Evolutionary conservation across 345 rosid genomes (phyloP).

Genomic region (Crucihimalaya himalaica): DNA sequence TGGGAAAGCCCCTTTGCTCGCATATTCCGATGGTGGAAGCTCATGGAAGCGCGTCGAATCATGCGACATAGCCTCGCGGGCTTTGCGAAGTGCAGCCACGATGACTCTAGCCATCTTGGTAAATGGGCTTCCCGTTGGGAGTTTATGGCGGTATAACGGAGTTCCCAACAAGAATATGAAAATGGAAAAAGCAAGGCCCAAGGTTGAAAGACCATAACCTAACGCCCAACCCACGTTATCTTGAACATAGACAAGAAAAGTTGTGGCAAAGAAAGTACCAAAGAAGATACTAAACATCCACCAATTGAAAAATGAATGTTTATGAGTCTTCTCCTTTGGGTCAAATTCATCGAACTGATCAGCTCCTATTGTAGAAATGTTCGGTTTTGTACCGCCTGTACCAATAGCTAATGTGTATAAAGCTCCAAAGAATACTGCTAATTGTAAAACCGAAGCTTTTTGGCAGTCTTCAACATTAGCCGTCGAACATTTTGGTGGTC

Average conservation of each 20-base stretch:
- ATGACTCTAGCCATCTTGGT: slow-evolving; percentile 70
- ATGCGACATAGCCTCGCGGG: slow-evolving; percentile 46
- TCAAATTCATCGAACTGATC: slow-evolving; percentile 91
- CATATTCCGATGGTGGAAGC: slow-evolving; percentile 54
- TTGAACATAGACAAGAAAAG: slow-evolving; percentile 75
- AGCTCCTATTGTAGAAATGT: slow-evolving; percentile 85
- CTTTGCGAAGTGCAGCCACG: slow-evolving; percentile 63
- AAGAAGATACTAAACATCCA: slow-evolving; percentile 93
- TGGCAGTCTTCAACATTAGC: slow-evolving; percentile 46
- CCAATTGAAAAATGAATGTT: slow-evolving; percentile 96
- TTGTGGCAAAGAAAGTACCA: slow-evolving; percentile 82
- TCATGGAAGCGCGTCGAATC: slow-evolving; percentile 57
- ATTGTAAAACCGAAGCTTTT: slow-evolving; percentile 59
- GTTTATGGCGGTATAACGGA: slow-evolving; percentile 63
- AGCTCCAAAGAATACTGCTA: slow-evolving; percentile 68
- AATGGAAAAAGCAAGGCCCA: slow-evolving; percentile 61
- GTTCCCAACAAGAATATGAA: slow-evolving; percentile 65
- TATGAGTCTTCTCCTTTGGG: slow-evolving; percentile 63
- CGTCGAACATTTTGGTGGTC: slow-evolving; percentile 58
- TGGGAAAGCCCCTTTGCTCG: slow-evolving; percentile 48
- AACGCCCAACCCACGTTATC: slow-evolving; percentile 83
- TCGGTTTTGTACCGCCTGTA: slow-evolving; percentile 93
- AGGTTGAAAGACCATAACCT: slow-evolving; percentile 75
- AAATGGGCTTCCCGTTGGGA: slow-evolving; percentile 76
- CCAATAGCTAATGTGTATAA: slow-evolving; percentile 71